A percentile compares a stretch with the other conserved stretches of the same genome.
phyloP scores from a whole-genome alignment of 1,284 basidiomycete species.

The Cutaneotrichosporon sp. region DNA sequence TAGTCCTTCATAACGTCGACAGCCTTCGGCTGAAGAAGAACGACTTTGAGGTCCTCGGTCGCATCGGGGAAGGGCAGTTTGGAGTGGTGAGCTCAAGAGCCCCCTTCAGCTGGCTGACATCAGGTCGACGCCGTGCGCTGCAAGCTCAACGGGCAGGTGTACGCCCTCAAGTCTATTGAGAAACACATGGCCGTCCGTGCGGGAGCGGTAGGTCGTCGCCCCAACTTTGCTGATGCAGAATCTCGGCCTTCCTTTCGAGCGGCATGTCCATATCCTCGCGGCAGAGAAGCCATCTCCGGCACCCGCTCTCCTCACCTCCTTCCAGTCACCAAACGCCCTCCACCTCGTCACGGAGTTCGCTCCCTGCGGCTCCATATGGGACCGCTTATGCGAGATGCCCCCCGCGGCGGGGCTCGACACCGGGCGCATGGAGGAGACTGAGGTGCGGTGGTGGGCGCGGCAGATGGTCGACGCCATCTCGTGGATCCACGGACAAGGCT shows the following conservation, averaged over 20 bases:
- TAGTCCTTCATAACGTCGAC: constrained; percentile 32
- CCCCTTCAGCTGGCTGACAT: constrained; percentile 6
- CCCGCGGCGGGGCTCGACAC: constrained; percentile 17
- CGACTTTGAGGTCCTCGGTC: constrained; percentile 68
- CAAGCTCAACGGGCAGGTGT: constrained; percentile 66
- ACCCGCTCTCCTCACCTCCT: constrained; percentile 70
- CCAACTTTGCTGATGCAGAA: constrained; percentile 58
- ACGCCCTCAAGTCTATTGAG: constrained; percentile 78
- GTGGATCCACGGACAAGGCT: constrained; percentile 84
- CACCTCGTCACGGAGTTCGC: constrained; percentile 79
- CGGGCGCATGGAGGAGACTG: constrained; percentile 57
- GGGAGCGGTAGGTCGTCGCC: constrained; percentile 61
- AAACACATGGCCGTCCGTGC: constrained; percentile 68
- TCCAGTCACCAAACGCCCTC: constrained; percentile 71
- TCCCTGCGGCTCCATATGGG: constrained; percentile 81
- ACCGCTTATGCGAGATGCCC: constrained; percentile 59
- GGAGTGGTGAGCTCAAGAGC: constrained; percentile 64
- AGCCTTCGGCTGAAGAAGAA: constrained; percentile 55
- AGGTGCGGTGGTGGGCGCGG: constrained; percentile 78
- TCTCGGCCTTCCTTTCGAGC: constrained; percentile 74
- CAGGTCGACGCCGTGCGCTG: constrained; percentile 83
- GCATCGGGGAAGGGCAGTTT: constrained; percentile 78
- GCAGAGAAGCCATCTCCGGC: constrained; percentile 55
- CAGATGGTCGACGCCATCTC: constrained; percentile 76
- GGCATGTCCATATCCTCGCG: constrained; percentile 70